Base-by-base conservation (phyloP, 495 filamentous ascomycete species). In the Parachaetomium inaequale region DNA sequence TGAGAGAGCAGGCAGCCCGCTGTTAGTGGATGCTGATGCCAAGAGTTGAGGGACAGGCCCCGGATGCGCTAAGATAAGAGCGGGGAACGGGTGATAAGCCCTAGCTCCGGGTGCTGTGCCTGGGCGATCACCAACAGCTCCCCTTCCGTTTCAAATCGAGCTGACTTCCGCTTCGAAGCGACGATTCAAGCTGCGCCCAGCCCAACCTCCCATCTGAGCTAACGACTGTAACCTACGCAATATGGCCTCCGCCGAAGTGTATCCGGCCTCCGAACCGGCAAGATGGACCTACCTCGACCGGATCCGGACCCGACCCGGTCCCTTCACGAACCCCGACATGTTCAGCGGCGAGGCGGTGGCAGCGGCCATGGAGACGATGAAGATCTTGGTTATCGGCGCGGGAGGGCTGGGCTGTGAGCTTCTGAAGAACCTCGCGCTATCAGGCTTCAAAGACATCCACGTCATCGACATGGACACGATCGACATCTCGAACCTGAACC, bases 381-480 rank as follows among this genome's bases (percentile, higher is more conserved):
- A 67, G 50, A 55, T 75, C 11, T 52, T 75, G 32, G 73, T 73
- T 12, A 73, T 68, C 38, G 95, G 95, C 45, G 95, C 95, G 64
- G 95, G 95, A 61, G 95, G 95, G 12, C 74, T 99, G 65, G 95
- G 95, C 62, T 99, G 95, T 68, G 95, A 99, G 73, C 93, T 99
- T 53, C 75, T 99, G 42, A 99, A 99, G 79, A 92, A 98, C 67
- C 84, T 99, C 11, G 94, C 95, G 31, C 81, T 97, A 4, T 96
- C 93, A 4, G 92, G 95, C 12, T 98, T 98, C 78, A 95, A 89
- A 74, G 83, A 97, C 71, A 96, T 99, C 62, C 92, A 98, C 79
- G 93, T 99, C 42, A 98, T 99, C 67, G 95, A 99, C 79, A 99
- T 99, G 95, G 93, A 90, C 65, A 98, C 93, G 7, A 99, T 99